These are phyloP conservation scores for Didymella segeticola DNA, from an alignment of 2,329 filamentous ascomycete species.

Conservation along the genomic window DNA sequence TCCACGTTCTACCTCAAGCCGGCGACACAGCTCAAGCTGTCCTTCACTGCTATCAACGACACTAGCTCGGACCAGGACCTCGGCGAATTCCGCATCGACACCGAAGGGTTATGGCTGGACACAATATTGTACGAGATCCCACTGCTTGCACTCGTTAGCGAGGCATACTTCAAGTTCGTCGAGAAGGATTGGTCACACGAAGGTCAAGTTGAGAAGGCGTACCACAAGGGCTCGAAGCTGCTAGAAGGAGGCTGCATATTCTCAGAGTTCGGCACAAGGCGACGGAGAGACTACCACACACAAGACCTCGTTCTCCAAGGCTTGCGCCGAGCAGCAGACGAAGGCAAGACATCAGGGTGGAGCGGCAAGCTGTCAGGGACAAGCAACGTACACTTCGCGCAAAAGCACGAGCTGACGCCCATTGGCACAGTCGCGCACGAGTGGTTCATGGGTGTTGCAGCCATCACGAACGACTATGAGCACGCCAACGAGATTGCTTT, in stretches of 20 bases:
- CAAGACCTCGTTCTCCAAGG: constrained; percentile 91
- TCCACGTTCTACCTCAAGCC: constrained; percentile 82
- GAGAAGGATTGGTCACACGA: constrained; percentile 91
- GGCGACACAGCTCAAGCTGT: constrained; percentile 76
- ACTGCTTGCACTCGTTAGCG: constrained; percentile 86
- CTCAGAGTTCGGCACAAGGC: constrained; percentile 91
- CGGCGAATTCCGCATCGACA: constrained; percentile 78
- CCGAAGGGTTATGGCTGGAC: constrained; percentile 87
- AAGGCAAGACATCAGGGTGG: constrained; percentile 69
- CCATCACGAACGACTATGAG: constrained; percentile 85
- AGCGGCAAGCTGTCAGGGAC: constrained; percentile 82
- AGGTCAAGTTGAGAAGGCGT: constrained; percentile 84
- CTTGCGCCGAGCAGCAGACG: constrained; percentile 77
- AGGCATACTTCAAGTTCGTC: constrained; percentile 97
- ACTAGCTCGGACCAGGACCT: constrained; percentile 68
- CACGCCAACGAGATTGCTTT: constrained; percentile 84
- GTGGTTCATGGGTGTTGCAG: constrained; percentile 99
- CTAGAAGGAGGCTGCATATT: constrained; percentile 85
- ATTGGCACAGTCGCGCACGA: constrained; percentile 94
- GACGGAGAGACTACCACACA: constrained; percentile 91
- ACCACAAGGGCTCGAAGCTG: constrained; percentile 77
- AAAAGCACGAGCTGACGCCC: constrained; percentile 84
- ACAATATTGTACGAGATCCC: constrained; percentile 99
- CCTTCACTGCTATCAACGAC: constrained; percentile 64
- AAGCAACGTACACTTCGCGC: constrained; percentile 96